Evolutionary conservation across 352 stramenopile species (phyloP).

Genomic region (Globisporangium alternatum): DNA sequence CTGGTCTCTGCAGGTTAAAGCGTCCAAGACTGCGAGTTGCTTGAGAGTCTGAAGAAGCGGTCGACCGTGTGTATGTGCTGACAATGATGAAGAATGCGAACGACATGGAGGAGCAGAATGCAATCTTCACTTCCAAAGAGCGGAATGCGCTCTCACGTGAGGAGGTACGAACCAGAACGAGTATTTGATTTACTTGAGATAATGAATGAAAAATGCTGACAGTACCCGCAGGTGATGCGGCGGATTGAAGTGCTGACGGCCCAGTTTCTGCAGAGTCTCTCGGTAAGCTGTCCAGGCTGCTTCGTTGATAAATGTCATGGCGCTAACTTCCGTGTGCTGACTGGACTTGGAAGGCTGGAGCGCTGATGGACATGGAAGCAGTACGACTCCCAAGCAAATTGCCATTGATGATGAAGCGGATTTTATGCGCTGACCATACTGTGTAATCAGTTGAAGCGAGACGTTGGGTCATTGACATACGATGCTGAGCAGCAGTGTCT

Average conservation of each 20-base stretch:
- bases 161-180: slow-evolving; percentile 27
- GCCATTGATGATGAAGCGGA: background rate
- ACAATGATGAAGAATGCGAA: background rate
- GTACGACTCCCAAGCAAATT: slow-evolving; percentile 23
- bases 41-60: background rate
- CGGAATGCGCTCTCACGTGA: slow-evolving; percentile 23
- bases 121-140: background rate
- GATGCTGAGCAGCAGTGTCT: slow-evolving; percentile 50
- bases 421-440: slow-evolving; percentile 2
- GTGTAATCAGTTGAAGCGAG: slow-evolving; percentile 47
- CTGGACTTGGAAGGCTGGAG: slow-evolving; percentile 30
- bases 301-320: background rate
- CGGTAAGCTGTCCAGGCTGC: slow-evolving; percentile 22
- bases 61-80: background rate
- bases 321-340: background rate
- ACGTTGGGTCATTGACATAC: slow-evolving; percentile 52
- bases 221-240: slow-evolving; percentile 36
- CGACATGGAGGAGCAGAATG: background rate
- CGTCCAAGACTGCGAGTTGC: slow-evolving; percentile 3
- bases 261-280: slow-evolving; percentile 56
- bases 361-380: slow-evolving; percentile 51
- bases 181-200: background rate
- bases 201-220: background rate
- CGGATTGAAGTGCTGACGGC: slow-evolving; percentile 55
- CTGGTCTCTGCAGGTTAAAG: background rate